Base-by-base conservation (phyloP, 2,329 filamentous ascomycete species). In the Cladosporium sp. region DNA sequence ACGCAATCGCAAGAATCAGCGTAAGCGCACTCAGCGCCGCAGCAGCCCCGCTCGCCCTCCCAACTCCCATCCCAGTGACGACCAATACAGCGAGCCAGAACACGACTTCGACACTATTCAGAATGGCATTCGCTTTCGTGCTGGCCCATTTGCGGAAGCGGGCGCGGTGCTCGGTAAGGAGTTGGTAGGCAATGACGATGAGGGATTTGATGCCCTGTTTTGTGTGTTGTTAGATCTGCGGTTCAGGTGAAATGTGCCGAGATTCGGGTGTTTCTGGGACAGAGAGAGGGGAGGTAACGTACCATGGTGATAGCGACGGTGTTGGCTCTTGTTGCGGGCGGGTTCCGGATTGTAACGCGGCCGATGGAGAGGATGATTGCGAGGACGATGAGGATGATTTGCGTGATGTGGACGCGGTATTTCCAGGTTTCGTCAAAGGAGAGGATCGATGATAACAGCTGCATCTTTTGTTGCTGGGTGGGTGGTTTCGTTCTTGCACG, bases 81-180 rank as follows among this genome's bases (percentile, higher is more conserved):
- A 78, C 74, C 5, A 77, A 70, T 8, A 80, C 76, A 5, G 74
- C 77, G 18, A 73, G 73, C 80, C 81, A 82, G 69, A 82, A 82
- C 15, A 81, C 72, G 15, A 79, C 68, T 68, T 83, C 80, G 18
- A 82, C 70, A 55, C 68, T 72, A 71, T 80, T 80, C 65, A 82
- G 72, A 41, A 82, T 78, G 4, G 73, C 68, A 69, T 80, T 76
- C 5, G 79, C 79, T 70, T 81, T 82, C 6, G 78, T 70, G 69
- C 75, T 80, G 32, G 68, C 73, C 78, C 78, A 82, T 64, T 72
- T 74, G 14, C 72, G 66, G 62, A 81, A 74, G 1, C 68, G 67
- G 4, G 66, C 47, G 14, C 76, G 68, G 65, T 80, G 77, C 49
- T 78, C 75, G 30, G 77, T 78, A 1, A 80, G 68, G 54, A 83